Conservation (phyloP, 306 rosid species). For the Trichosanthes truncata region DNA sequence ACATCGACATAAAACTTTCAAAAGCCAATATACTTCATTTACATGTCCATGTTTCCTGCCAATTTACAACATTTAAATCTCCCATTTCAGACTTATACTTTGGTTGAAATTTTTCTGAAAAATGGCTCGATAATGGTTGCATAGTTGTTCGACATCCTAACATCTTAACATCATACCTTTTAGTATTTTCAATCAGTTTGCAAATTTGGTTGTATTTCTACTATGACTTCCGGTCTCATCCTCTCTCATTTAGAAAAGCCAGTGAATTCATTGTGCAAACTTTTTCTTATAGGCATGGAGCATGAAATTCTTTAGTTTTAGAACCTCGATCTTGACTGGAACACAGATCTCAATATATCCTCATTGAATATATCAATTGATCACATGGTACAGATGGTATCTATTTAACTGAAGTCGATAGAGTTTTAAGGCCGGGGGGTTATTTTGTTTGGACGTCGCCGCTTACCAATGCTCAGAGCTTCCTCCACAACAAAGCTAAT, state of each 20-base stretch:
- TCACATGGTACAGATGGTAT: slow-evolving; percentile 54
- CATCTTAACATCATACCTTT: neutral
- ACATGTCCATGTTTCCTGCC: neutral
- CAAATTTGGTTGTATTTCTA: neutral
- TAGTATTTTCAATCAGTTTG: neutral
- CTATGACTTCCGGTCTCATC: neutral
- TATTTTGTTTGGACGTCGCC: slow-evolving; percentile 95
- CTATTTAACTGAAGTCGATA: slow-evolving; percentile 79
- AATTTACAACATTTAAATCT: neutral
- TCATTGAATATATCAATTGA: neutral
- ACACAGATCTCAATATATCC: neutral
- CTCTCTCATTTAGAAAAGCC: neutral
- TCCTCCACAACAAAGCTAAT: slow-evolving; percentile 45
- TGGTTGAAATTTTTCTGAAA: neutral
- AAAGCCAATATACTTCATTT: neutral
- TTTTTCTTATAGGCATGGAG: neutral
- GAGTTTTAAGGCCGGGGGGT: slow-evolving; percentile 81
- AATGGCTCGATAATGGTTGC: neutral
- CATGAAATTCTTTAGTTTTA: neutral
- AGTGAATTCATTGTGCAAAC: neutral
- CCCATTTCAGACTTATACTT: neutral
- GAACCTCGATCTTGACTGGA: neutral
- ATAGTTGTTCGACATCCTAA: neutral
- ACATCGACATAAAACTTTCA: neutral
- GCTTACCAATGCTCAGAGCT: slow-evolving; percentile 38